These are phyloP conservation scores for Urochloa ruziziensis DNA, from an alignment of 176 grass and related monocot species.

Conservation along the genomic window DNA sequence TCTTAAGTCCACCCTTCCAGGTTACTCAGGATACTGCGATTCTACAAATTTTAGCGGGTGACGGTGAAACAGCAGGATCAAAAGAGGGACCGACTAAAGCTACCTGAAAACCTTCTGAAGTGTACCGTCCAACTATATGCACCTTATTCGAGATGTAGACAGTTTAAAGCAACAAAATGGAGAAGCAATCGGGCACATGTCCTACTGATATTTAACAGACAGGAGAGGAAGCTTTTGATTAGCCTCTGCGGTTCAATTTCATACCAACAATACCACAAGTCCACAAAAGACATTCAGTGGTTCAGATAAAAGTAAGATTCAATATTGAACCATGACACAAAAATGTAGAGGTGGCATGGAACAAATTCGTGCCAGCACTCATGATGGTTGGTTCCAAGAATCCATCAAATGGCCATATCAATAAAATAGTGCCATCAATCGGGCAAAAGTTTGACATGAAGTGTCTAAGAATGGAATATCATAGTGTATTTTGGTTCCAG, in stretches of 20 bases:
- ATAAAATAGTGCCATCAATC: slow-evolving; percentile 26
- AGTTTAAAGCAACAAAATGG: neutral
- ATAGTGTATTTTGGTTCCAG: neutral
- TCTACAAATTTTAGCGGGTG: neutral
- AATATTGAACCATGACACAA: neutral
- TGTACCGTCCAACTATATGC: slow-evolving; percentile 30
- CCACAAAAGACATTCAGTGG: neutral
- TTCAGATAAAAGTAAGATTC: neutral
- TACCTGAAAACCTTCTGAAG: slow-evolving; percentile 38
- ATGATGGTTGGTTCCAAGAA: neutral
- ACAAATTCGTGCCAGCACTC: neutral
- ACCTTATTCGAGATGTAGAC: slow-evolving; percentile 5
- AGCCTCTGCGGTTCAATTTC: neutral
- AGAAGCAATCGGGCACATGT: neutral
- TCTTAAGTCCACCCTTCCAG: slow-evolving; percentile 26
- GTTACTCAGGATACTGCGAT: slow-evolving; percentile 5
- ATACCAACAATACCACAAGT: neutral
- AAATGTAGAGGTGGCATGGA: neutral
- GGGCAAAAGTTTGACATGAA: slow-evolving; percentile 18
- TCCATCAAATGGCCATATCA: neutral
- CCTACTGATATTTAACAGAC: neutral
- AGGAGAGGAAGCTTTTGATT: neutral
- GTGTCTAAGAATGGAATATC: slow-evolving; percentile 19
- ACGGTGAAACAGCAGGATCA: neutral
- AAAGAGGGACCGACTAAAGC: neutral